A percentile compares a stretch with the other conserved stretches of the same genome.
These are phyloP conservation scores for Aureobasidium uvarum DNA, from an alignment of 2,329 filamentous ascomycete genomes.

Conservation along the genomic window DNA sequence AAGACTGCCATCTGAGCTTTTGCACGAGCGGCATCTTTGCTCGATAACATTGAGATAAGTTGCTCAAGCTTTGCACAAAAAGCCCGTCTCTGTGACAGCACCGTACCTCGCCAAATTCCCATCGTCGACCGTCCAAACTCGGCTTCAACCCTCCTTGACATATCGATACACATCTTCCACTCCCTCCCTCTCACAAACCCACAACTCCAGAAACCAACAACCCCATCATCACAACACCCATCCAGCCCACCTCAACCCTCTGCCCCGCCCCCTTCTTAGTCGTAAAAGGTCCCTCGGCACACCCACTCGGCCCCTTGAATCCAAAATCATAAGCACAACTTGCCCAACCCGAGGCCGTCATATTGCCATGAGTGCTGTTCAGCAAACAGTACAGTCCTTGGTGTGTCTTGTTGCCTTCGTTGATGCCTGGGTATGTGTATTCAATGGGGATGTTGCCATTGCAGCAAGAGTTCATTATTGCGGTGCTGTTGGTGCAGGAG, in stretches of 20 bases:
- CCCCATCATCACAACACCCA: background rate
- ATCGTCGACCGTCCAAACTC: too few relatives aligned
- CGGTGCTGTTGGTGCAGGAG: background rate
- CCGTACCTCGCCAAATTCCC: too few relatives aligned
- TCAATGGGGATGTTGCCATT: background rate
- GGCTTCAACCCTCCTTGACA: background rate
- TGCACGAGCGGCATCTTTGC: too few relatives aligned
- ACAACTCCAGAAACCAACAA: background rate
- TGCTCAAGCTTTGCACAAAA: too few relatives aligned
- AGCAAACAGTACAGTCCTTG: background rate
- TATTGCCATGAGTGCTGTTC: background rate
- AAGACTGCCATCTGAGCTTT: too few relatives aligned
- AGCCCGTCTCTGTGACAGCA: too few relatives aligned
- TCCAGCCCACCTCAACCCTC: background rate
- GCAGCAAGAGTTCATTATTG: background rate
- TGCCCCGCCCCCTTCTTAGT: background rate
- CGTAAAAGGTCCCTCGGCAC: background rate
- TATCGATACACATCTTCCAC: background rate
- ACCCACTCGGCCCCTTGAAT: background rate
- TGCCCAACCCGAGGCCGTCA: background rate
- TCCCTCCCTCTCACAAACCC: background rate
- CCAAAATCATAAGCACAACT: background rate
- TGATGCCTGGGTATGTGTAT: constrained; percentile 3
- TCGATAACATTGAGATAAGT: too few relatives aligned
- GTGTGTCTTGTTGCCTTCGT: background rate